Evolutionary conservation across 2,329 filamentous ascomycete species (phyloP), one percentile per base, ranked within the genome.

Genomic region (Fusarium abutilonis): DNA sequence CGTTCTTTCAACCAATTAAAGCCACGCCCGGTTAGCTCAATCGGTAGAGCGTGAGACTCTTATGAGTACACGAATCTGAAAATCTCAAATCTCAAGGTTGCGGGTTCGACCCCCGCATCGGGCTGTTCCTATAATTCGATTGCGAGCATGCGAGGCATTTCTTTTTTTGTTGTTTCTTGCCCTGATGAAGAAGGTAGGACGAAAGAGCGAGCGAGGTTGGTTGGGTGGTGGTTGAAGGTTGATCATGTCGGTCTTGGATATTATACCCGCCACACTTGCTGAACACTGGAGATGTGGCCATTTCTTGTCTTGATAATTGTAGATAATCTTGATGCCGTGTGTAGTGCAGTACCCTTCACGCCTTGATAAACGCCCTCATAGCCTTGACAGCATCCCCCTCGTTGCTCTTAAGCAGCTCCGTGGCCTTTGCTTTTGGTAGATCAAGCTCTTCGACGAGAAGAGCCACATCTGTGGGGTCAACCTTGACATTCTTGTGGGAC

Each of bases 361-460:
- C 66, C 14, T 15, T 41, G 17, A 79, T 63, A 60, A 72, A 92
- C 0, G 86, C 85, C 56, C 77, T 82, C 80, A 94, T 83, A 1
- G 90, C 90, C 74, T 85, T 82, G 35, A 88, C 81, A 2, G 84
- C 84, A 70, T 92, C 83, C 3, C 90, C 91, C 45, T 92, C 89
- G 69, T 93, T 81, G 6, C 83, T 80, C 74, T 87, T 89, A 6
- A 95, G 80, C 46, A 94, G 75, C 59, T 94, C 91, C 2, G 88
- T 93, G 2, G 89, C 91, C 74, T 88, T 92, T 3, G 78, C 68
- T 75, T 91, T 93, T 2, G 84, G 77, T 32, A 94, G 73, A 60
- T 94, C 90, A 29, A 93, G 81, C 73, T 93, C 84, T 43, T 90
- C 86, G 11, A 90, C 89, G 74, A 94, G 73, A 45, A 94, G 76